A percentile compares a stretch with the other conserved stretches of the same genome.
Conservation (phyloP, 208 protist genomes). For the Crithidia expoeki region DNA sequence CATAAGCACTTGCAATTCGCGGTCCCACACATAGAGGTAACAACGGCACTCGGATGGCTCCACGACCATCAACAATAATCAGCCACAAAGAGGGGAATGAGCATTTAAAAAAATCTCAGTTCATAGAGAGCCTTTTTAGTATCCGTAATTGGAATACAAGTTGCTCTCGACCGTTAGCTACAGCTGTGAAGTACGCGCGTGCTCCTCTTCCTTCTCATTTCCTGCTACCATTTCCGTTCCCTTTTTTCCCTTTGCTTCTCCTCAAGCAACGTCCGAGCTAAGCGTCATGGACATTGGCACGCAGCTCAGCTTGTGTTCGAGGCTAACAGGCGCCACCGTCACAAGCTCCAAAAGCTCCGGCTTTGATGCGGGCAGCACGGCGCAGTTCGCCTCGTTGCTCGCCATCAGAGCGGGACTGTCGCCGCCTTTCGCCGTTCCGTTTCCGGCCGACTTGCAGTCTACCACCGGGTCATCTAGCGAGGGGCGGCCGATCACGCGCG, state of each 20-base stretch:
- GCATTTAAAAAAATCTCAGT: background rate
- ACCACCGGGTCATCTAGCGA: slow-evolving; percentile 2
- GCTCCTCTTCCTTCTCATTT: too few species aligned
- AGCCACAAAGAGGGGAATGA: background rate
- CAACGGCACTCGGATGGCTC: too few species aligned
- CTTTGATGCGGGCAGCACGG: slow-evolving; percentile 3
- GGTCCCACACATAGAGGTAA: too few species aligned
- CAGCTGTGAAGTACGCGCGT: too few species aligned
- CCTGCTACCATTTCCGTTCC: too few species aligned
- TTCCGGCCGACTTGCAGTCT: background rate
- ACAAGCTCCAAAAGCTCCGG: slow-evolving; percentile 30
- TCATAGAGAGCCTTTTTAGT: too few species aligned
- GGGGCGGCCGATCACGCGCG: slow-evolving; percentile 16
- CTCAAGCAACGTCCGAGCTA: slow-evolving; percentile 21
- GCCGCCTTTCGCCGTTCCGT: background rate
- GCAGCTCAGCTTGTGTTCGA: slow-evolving; percentile 23
- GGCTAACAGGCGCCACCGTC: slow-evolving; percentile 17
- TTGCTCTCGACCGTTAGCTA: too few species aligned
- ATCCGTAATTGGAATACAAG: too few species aligned
- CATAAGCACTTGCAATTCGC: too few species aligned
- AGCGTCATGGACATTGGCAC: slow-evolving; percentile 29
- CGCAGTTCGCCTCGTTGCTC: slow-evolving; percentile 29
- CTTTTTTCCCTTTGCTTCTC: background rate
- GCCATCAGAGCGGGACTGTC: background rate
- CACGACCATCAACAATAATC: background rate